A percentile compares a stretch with the other conserved stretches of the same genome.
Evolutionary conservation across 768 basidiomycete genomes (phyloP).

Genomic region (Rossbeevera mucosa): DNA sequence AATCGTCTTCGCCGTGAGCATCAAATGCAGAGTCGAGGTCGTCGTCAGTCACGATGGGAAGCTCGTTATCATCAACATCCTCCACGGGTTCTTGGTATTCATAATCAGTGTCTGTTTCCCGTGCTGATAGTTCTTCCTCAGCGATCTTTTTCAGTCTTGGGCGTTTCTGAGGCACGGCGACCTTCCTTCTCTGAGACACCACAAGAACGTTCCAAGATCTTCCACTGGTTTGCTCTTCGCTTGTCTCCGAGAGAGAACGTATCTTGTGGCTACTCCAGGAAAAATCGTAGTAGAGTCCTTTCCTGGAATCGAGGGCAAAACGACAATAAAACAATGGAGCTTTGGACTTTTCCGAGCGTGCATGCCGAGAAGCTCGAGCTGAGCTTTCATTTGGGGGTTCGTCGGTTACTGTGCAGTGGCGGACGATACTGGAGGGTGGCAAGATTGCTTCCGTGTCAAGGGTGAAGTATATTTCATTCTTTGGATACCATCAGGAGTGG

Average conservation of each 20-base stretch:
- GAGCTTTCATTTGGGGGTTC: conserved; percentile 10
- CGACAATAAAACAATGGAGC: conserved; percentile 47
- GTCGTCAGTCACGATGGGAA: conserved; percentile 10
- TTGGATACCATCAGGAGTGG: neutral
- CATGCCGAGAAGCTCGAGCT: conserved; percentile 13
- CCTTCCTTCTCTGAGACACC: conserved; percentile 13
- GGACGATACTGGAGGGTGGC: conserved; percentile 47
- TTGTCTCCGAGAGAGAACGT: conserved; percentile 31
- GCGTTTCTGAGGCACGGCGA: conserved; percentile 16
- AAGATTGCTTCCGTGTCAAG: conserved; percentile 46
- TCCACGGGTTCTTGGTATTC: conserved; percentile 18
- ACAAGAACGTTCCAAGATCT: conserved; percentile 44
- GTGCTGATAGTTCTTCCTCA: conserved; percentile 22
- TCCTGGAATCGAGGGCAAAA: conserved; percentile 52
- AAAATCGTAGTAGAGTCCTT: conserved; percentile 60
- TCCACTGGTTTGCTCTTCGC: conserved; percentile 35
- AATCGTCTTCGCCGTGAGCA: conserved; percentile 25
- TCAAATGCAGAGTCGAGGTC: conserved; percentile 28
- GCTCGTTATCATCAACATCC: conserved; percentile 20
- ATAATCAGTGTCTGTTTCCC: conserved; percentile 20
- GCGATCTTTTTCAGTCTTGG: conserved; percentile 14
- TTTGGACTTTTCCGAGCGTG: conserved; percentile 8
- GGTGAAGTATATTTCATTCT: conserved; percentile 79
- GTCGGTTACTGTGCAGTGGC: conserved; percentile 46
- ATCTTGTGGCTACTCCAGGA: conserved; percentile 50